Evolutionary conservation across 2,329 filamentous ascomycete genomes (phyloP).

Genomic region (Graphilbum sp.): DNA sequence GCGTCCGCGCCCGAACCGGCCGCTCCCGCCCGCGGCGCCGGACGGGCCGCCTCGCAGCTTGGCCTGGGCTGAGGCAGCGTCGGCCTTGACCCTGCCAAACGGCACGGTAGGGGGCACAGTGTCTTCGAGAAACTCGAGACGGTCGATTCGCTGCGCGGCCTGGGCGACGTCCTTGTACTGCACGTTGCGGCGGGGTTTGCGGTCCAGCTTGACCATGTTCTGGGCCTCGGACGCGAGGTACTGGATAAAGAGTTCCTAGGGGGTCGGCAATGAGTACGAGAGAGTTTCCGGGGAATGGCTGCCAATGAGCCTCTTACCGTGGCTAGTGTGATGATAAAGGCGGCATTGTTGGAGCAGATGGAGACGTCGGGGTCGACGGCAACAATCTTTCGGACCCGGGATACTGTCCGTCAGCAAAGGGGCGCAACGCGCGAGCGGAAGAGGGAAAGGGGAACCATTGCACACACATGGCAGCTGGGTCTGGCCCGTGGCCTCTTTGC

Average conservation of each 20-base stretch:
- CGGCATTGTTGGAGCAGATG: conserved; percentile 82
- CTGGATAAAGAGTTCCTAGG: conserved; percentile 88
- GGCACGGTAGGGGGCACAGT: conserved; percentile 75
- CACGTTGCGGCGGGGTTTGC: conserved; percentile 82
- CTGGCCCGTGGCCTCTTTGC: conserved; percentile 70
- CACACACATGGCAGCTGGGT: conserved; percentile 70
- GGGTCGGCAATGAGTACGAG: neutral
- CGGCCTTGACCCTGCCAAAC: conserved; percentile 61
- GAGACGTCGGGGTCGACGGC: conserved; percentile 70
- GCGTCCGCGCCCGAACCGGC: too few relatives aligned
- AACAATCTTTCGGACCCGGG: conserved; percentile 92
- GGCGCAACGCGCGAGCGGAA: too few relatives aligned
- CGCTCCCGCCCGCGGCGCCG: neutral
- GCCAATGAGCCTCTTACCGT: conserved; percentile 53
- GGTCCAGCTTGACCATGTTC: conserved; percentile 77
- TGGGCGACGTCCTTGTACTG: conserved; percentile 90
- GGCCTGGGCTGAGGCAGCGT: conserved; percentile 33
- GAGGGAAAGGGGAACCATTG: neutral
- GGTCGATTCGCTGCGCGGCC: conserved; percentile 76
- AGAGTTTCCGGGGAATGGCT: too few relatives aligned
- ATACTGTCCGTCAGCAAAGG: conserved; percentile 55
- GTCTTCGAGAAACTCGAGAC: conserved; percentile 87
- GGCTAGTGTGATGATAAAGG: conserved; percentile 84
- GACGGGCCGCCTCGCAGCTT: conserved; percentile 18
- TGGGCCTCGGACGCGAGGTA: conserved; percentile 74